Conservation (phyloP, 306 rosid genomes). For the Prunus mongolica region DNA sequence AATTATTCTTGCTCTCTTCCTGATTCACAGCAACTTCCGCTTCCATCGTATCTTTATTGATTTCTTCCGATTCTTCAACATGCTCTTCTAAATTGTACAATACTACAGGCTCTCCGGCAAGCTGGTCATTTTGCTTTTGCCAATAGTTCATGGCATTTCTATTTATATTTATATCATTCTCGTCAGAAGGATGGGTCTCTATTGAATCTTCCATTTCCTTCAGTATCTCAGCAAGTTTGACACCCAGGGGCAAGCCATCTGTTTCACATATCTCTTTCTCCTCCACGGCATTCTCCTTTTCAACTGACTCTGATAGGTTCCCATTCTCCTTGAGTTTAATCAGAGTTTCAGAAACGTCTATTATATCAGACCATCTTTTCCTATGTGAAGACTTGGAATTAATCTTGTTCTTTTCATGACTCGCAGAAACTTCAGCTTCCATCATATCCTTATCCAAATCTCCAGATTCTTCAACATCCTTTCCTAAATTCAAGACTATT, state of each 20-base stretch:
- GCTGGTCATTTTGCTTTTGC: conserved; percentile 31
- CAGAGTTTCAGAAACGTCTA: conserved; percentile 40
- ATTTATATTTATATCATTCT: conserved; percentile 23
- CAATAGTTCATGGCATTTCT: conserved; percentile 25
- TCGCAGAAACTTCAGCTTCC: conserved; percentile 36
- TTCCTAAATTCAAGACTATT: conserved; percentile 28
- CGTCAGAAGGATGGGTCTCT: conserved; percentile 20
- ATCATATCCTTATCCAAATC: conserved; percentile 23
- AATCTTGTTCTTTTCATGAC: conserved; percentile 36
- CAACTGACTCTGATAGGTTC: conserved; percentile 27
- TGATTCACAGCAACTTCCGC: conserved; percentile 30
- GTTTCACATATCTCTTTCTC: conserved; percentile 40
- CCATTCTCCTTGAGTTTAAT: conserved; percentile 35
- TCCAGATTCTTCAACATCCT: conserved; percentile 38
- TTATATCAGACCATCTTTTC: conserved; percentile 35
- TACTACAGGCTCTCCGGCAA: conserved; percentile 29
- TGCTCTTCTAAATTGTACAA: conserved; percentile 28
- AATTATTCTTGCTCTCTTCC: conserved; percentile 34
- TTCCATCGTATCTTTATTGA: conserved; percentile 24
- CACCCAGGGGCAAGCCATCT: conserved; percentile 33
- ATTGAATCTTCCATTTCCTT: conserved; percentile 35
- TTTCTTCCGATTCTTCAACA: conserved; percentile 38
- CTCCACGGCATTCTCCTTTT: conserved; percentile 33
- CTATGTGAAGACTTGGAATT: conserved; percentile 30
- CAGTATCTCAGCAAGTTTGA: conserved; percentile 31